Evolutionary conservation across 345 rosid species (phyloP).

Genomic region (Aegle marmelos): DNA sequence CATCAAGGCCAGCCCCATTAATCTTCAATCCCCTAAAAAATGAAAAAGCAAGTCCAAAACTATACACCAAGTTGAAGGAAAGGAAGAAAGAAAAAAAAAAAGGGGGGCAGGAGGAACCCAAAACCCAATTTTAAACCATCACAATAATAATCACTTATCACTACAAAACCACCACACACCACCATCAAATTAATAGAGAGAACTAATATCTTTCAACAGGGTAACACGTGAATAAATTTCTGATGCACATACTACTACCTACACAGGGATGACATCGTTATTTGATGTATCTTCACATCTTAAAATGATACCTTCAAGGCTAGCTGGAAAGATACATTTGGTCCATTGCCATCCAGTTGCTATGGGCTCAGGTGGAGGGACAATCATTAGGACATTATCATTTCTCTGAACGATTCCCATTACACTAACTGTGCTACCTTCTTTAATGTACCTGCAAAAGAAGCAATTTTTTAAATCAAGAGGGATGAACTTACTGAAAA

Average conservation of each 20-base stretch:
- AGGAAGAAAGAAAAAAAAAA: background rate
- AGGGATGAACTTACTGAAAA: background rate
- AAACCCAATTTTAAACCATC: constrained; percentile 3
- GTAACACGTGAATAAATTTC: background rate
- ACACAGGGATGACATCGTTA: constrained; percentile 92
- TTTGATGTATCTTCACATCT: constrained; percentile 95
- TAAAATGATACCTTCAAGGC: constrained; percentile 87
- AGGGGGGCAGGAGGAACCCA: background rate
- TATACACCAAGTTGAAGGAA: constrained; percentile 15
- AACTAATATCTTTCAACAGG: background rate
- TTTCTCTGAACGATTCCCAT: constrained; percentile 95
- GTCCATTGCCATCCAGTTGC: constrained; percentile 91
- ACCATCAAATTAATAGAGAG: constrained; percentile 16
- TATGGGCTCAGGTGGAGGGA: constrained; percentile 77
- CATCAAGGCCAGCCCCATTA: constrained; percentile 7
- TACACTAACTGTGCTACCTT: constrained; percentile 96
- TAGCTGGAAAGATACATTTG: constrained; percentile 76
- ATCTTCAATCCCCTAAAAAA: constrained; percentile 8
- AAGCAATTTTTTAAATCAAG: background rate
- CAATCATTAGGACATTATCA: constrained; percentile 93
- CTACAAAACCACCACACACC: constrained; percentile 20
- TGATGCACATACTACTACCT: constrained; percentile 19
- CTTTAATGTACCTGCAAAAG: constrained; percentile 74
- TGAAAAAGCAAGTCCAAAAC: constrained; percentile 11
- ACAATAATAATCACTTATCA: constrained; percentile 4